These are phyloP conservation scores for Galerina marginata DNA, from an alignment of 768 basidiomycete species.

Conservation along the genomic window DNA sequence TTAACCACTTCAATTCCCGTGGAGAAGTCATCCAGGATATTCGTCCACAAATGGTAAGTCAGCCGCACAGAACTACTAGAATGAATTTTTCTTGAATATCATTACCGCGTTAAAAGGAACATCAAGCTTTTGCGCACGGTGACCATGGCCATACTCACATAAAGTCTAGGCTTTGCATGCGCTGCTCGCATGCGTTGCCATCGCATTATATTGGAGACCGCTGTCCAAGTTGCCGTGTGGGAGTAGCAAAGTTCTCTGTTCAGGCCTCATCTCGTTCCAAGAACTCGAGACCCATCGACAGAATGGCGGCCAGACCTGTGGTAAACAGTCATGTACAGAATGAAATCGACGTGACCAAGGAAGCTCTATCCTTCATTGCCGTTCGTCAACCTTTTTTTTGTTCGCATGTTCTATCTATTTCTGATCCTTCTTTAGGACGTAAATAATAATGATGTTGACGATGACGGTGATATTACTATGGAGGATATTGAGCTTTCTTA, in stretches of 20 bases:
- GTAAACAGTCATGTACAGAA: not conserved
- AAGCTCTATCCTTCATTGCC: not conserved
- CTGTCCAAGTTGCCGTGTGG: slow-evolving; percentile 13
- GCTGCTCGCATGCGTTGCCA: slow-evolving; percentile 8
- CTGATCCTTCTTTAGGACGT: not conserved
- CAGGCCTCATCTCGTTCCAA: not conserved
- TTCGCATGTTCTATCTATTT: not conserved
- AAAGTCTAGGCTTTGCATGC: not conserved
- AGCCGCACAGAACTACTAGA: too few relatives aligned
- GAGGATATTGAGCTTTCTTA: slow-evolving; percentile 12
- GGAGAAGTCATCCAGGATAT: slow-evolving; percentile 16
- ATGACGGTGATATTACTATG: slow-evolving; percentile 9
- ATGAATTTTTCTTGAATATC: not conserved
- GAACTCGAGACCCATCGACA: not conserved
- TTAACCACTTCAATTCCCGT: slow-evolving; percentile 20
- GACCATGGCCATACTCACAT: not conserved
- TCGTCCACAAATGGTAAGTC: slow-evolving; percentile 1
- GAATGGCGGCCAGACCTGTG: not conserved
- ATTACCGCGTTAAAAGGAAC: not conserved
- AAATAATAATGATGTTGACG: not conserved
- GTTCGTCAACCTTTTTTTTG: not conserved
- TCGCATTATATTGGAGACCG: not conserved
- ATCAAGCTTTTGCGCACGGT: not conserved
- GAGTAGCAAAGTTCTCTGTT: not conserved
- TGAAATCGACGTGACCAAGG: too few relatives aligned